Base-by-base conservation (phyloP, 768 basidiomycete genomes). In the Coprinopsis strossmayeri region DNA sequence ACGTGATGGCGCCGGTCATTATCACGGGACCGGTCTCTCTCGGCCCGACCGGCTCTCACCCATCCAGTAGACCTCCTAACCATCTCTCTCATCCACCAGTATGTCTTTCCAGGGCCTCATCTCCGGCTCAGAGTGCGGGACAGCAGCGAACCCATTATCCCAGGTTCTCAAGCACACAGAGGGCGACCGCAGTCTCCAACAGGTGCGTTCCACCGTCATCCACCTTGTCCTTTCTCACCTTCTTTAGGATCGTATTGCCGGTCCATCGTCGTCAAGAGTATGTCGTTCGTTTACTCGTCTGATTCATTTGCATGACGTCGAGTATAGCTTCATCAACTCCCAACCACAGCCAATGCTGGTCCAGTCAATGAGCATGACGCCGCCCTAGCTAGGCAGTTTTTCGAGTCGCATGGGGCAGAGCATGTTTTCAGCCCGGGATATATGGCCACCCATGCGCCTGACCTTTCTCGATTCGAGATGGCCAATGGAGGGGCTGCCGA, bases 111-210 rank as follows among this genome's bases (percentile, higher is more conserved):
- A 87, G 69, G 75, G 82, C 49, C 71, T 92, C 34, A 78, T 92
- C 52, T 91, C 90, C 50, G 93, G 91, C 49, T 78, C 91, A 37
- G 95, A 97, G 68, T 96, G 93, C 65, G 87, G 85, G 11, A 77
- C 82, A 17, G 72, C 83, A 1, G 74, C 84, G 42, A 97, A 96
- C 61, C 93, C 94, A 2, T 72, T 98, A 21, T 81, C 88, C 2
- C 86, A 91, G 57, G 84, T 97, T 21, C 73, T 93, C 45, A 95
- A 96, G 63, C 87, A 95, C 59, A 81, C 90, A 7, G 90, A 92
- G 50, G 82, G 81, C 1, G 93, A 96, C 67, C 81, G 86, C 48
- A 92, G 89, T 63, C 63, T 95, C 24, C 91, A 94, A 59, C 83
- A 89, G 70, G 91, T 89, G 18, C 34, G 3, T 21, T 25, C 41